These are phyloP conservation scores for Ogataea saltuana DNA, from an alignment of 805 yeast genomes.

Conservation along the genomic window DNA sequence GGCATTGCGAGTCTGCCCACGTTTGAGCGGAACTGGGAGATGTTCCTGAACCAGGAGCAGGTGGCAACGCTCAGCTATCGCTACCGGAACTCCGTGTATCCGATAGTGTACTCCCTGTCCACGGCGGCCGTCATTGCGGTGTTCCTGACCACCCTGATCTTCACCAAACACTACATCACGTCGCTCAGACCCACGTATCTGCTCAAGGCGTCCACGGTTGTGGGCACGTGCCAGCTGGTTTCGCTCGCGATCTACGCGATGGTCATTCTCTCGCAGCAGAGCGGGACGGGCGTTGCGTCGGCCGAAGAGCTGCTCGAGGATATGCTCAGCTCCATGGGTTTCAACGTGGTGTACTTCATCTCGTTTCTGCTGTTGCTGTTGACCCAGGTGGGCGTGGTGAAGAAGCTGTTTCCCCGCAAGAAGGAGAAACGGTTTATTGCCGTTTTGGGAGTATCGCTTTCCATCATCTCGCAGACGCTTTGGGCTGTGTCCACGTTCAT, in stretches of 20 bases:
- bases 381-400: slow-evolving; percentile 70
- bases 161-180: slow-evolving; percentile 52
- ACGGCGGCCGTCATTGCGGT: slow-evolving; percentile 65
- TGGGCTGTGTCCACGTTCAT: slow-evolving; percentile 68
- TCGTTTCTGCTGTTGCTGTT: slow-evolving; percentile 59
- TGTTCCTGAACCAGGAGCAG: slow-evolving; percentile 36
- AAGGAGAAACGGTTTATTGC: slow-evolving; percentile 67
- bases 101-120: slow-evolving; percentile 61
- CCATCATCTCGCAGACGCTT: slow-evolving; percentile 58
- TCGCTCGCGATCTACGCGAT: slow-evolving; percentile 51
- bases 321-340: slow-evolving; percentile 44
- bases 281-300: slow-evolving; percentile 41
- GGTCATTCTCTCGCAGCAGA: slow-evolving; percentile 48
- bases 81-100: slow-evolving; percentile 58
- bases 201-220: slow-evolving; percentile 48
- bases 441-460: slow-evolving; percentile 54
- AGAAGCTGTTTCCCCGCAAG: slow-evolving; percentile 65
- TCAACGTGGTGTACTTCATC: slow-evolving; percentile 58
- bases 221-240: slow-evolving; percentile 57
- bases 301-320: slow-evolving; percentile 46
- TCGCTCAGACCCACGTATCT: slow-evolving; percentile 60
- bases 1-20: slow-evolving; percentile 42
- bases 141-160: slow-evolving; percentile 61
- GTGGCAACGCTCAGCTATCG: slow-evolving; percentile 36
- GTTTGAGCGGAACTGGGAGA: slow-evolving; percentile 49